Evolutionary conservation across 257 asterid genomes (phyloP), one percentile per base, ranked within the genome.

Genomic region (Capsicum rhomboideum): DNA sequence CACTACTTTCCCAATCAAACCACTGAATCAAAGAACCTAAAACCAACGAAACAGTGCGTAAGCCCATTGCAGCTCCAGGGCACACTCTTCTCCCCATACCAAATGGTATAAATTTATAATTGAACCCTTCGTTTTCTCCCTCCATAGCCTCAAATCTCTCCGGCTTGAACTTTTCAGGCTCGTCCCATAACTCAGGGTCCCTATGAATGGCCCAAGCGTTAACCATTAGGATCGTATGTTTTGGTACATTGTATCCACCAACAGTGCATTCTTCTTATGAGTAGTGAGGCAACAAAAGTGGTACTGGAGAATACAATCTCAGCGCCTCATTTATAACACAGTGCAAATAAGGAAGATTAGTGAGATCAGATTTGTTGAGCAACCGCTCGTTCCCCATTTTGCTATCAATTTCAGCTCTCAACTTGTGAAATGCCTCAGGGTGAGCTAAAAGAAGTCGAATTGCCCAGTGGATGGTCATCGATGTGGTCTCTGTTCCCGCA

Each of bases 11-110:
- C 95, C 92, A 91, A 12, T 92, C 88, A 69, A 91, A 89, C 79
- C 96, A 92, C 78, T 92, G 96, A 31, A 92, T 79, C 17, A 90
- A 69, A 1, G 87, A 86, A 20, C 91, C 96, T 78, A 91, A 28
- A 3, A 88, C 91, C 88, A 92, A 58, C 0, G 89, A 82, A 14
- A 88, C 87, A 10, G 86, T 82, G 8, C 91, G 77, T 55, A 90
- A 10, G 6, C 88, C 93, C 89, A 92, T 80, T 6, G 49, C 82
- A 6, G 85, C 82, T 59, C 92, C 97, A 1, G 94, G 92, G 56
- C 93, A 92, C 0, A 92, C 90, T 83, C 97, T 85, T 67, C 97
- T 88, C 34, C 97, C 97, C 58, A 83, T 55, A 37, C 92, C 94
- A 55, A 92, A 92, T 1, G 97, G 92, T 52, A 91, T 50, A 23